Base-by-base conservation (phyloP, 306 rosid genomes). In the Coriaria nepalensis region DNA sequence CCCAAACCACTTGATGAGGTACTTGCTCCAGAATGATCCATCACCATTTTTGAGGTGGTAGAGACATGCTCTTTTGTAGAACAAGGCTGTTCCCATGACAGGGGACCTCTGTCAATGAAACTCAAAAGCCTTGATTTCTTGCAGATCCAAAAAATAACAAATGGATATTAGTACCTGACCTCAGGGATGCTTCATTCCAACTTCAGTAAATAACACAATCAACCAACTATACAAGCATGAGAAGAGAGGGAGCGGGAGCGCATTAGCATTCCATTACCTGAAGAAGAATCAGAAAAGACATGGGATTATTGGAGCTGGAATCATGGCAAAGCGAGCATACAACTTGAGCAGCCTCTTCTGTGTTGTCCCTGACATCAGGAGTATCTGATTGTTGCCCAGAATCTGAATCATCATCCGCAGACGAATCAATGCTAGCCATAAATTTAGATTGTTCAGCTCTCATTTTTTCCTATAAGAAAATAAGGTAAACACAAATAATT, bases 321-420 rank as follows among this genome's bases (percentile, higher is more conserved):
- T 92, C 94, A 52, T 82, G 98, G 71, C 98, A 92, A 56, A 92
- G 96, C 2, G 82, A 92, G 81, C 98, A 92, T 62, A 79, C 79
- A 65, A 74, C 75, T 70, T 73, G 77, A 46, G 73, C 62, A 48
- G 73, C 60, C 66, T 77, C 83, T 68, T 75, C 86, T 6, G 60
- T 49, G 63, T 73, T 69, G 53, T 60, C 66, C 64, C 66, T 76
- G 40, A 43, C 42, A 46, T 73, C 73, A 10, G 65, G 39, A 20
- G 60, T 73, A 50, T 52, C 50, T 35, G 37, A 63, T 73, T 69
- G 85, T 48, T 65, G 65, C 47, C 56, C 82, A 60, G 52, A 61
- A 63, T 71, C 76, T 55, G 87, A 56, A 42, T 47, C 70, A 68
- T 71, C 83, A 64, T 85, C 94, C 50, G 33, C 60, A 32, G 55